phyloP scores from a whole-genome alignment of 75 land plant species.

The Pinus tabuliformis region DNA sequence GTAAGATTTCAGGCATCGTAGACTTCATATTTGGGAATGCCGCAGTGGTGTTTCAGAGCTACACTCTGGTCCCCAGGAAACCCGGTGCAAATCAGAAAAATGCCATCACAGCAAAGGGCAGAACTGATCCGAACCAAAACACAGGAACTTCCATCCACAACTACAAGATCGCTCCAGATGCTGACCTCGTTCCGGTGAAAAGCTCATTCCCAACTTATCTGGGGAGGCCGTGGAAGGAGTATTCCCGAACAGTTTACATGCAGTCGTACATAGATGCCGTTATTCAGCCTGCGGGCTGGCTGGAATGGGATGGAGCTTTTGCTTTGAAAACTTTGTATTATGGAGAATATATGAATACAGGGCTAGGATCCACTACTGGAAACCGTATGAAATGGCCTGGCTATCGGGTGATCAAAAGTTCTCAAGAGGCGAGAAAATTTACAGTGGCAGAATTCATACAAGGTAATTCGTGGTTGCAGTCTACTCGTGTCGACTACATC shows the following conservation, averaged over 20 bases:
- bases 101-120: conserved; percentile 62
- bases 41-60: conserved; percentile 45
- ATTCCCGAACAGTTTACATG: conserved; percentile 42
- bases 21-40: conserved; percentile 69
- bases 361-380: conserved; percentile 25
- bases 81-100: conserved; percentile 32
- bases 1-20: conserved; percentile 58
- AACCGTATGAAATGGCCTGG: conserved; percentile 55
- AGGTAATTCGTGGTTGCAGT: conserved; percentile 36
- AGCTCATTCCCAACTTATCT: conserved; percentile 34
- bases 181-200: conserved; percentile 9
- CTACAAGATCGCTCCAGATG: conserved; percentile 31
- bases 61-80: conserved; percentile 27
- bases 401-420: conserved; percentile 2
- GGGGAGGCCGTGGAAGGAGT: conserved; percentile 36
- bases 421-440: conserved; percentile 23
- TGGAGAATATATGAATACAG: conserved; percentile 51
- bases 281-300: conserved; percentile 56
- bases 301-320: conserved; percentile 40
- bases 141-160: conserved; percentile 44
- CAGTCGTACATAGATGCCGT: conserved; percentile 34
- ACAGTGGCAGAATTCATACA: conserved; percentile 32
- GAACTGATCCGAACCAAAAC: conserved; percentile 34
- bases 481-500: conserved; percentile 25
- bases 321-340: conserved; percentile 46